These are phyloP conservation scores for Gremmenia infestans DNA, from an alignment of 2,329 filamentous ascomycete genomes.

Conservation along the genomic window DNA sequence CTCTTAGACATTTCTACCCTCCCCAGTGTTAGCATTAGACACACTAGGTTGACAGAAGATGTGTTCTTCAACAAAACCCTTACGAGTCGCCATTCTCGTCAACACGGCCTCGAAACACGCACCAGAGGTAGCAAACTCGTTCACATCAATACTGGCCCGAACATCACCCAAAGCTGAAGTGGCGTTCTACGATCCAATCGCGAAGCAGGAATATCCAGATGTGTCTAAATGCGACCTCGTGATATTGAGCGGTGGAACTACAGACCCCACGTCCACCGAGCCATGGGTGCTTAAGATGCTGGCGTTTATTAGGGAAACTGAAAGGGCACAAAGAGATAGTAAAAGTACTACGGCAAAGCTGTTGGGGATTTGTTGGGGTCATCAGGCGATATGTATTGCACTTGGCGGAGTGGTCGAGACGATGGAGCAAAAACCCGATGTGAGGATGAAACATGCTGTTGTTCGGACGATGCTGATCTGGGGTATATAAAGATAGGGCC, in stretches of 20 bases:
- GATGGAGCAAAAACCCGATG: constrained; percentile 23
- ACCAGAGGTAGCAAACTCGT: not conserved
- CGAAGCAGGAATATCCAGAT: constrained; percentile 30
- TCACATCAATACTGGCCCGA: not conserved
- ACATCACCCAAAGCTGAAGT: constrained; percentile 6
- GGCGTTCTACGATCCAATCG: constrained; percentile 27
- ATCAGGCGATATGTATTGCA: constrained; percentile 38
- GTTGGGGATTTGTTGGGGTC: constrained; percentile 40
- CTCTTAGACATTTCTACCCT: too few species aligned
- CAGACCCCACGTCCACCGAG: constrained; percentile 36
- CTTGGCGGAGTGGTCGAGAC: constrained; percentile 37
- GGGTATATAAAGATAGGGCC: constrained; percentile 36
- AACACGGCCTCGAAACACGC: not conserved
- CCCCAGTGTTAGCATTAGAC: too few species aligned
- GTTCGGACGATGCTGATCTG: not conserved
- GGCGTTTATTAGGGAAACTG: constrained; percentile 34
- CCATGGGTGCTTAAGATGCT: constrained; percentile 40
- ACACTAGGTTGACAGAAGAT: not conserved
- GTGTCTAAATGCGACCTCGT: constrained; percentile 38
- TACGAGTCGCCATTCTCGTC: not conserved
- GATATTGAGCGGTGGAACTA: constrained; percentile 39
- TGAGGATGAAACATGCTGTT: not conserved
- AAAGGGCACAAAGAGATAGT: constrained; percentile 18
- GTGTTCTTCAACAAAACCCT: not conserved
- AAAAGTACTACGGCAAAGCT: constrained; percentile 27